Conservation (phyloP, 768 basidiomycete genomes). For the Grammothele lineata region DNA sequence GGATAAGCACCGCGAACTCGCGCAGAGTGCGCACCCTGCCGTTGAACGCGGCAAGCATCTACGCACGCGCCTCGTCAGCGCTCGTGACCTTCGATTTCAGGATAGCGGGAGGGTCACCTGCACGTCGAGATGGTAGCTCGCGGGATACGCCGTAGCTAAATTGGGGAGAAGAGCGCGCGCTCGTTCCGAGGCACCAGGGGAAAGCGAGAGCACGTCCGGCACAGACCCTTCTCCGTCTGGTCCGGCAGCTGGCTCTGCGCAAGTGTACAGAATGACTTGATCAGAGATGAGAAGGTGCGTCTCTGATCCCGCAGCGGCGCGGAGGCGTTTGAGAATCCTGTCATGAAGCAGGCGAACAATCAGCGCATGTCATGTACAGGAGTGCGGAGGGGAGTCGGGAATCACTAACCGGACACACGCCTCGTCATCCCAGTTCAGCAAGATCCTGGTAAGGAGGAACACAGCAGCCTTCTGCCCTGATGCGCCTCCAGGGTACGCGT, state of each 20-base stretch:
- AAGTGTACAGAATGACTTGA: conserved; percentile 2
- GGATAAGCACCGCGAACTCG: not conserved
- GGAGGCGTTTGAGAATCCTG: conserved; percentile 5
- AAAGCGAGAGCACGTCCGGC: too few relatives aligned
- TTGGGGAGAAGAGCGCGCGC: conserved; percentile 7
- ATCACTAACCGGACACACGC: conserved; percentile 1
- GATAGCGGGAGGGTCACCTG: conserved; percentile 4
- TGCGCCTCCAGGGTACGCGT: conserved; percentile 1
- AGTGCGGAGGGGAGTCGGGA: not conserved
- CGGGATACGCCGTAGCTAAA: conserved; percentile 33
- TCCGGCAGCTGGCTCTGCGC: not conserved
- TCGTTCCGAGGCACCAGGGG: not conserved
- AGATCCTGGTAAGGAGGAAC: conserved; percentile 6
- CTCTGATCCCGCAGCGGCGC: conserved; percentile 3
- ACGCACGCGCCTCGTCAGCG: not conserved
- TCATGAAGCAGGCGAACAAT: too few relatives aligned
- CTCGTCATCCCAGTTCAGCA: conserved; percentile 10
- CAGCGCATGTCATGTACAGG: too few relatives aligned
- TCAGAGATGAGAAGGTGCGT: conserved; percentile 7
- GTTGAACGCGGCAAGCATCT: not conserved
- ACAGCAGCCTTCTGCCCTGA: not conserved
- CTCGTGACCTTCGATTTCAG: conserved; percentile 26
- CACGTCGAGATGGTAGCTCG: conserved; percentile 23
- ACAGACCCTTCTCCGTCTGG: too few relatives aligned
- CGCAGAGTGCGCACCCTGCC: not conserved